Evolutionary conservation across 306 rosid species (phyloP).

Genomic region (Dryas octopetala): DNA sequence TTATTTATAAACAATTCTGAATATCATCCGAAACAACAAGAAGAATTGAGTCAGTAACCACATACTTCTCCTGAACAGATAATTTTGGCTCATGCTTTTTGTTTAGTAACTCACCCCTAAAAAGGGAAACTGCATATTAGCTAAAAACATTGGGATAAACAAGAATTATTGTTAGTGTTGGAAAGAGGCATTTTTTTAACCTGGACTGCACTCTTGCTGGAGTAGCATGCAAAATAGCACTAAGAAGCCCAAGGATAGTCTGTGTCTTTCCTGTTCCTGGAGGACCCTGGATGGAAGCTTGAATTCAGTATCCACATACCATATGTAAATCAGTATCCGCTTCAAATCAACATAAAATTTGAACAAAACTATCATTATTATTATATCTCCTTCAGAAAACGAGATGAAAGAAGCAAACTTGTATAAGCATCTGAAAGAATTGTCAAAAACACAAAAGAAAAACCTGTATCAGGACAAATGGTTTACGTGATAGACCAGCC

Average conservation of each 20-base stretch:
- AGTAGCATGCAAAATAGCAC: slow-evolving; percentile 89
- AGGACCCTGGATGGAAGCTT: slow-evolving; percentile 72
- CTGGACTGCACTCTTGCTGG: slow-evolving; percentile 78
- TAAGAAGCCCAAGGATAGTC: slow-evolving; percentile 89
- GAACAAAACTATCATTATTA: no score
- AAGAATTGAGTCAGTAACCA: slow-evolving; percentile 12
- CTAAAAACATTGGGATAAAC: slow-evolving; percentile 3
- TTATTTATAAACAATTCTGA: background rate
- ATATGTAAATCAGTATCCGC: background rate
- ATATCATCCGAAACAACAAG: background rate
- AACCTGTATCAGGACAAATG: slow-evolving; percentile 94
- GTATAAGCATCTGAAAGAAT: background rate
- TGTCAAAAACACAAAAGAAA: slow-evolving; percentile 18
- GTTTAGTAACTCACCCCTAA: slow-evolving; percentile 50
- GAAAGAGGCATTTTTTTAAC: slow-evolving; percentile 39
- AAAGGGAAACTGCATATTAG: slow-evolving; percentile 23
- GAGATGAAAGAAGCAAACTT: slow-evolving; percentile 8
- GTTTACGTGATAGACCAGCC: slow-evolving; percentile 90
- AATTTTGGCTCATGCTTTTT: slow-evolving; percentile 59
- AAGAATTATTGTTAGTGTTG: background rate
- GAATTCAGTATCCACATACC: slow-evolving; percentile 30
- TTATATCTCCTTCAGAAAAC: slow-evolving; percentile 1
- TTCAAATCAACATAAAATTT: no score
- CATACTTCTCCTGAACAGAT: slow-evolving; percentile 66
- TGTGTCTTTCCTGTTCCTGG: slow-evolving; percentile 99